These are phyloP conservation scores for Neostapfia colusana DNA, from an alignment of 176 grass and related monocot species.

Conservation along the genomic window DNA sequence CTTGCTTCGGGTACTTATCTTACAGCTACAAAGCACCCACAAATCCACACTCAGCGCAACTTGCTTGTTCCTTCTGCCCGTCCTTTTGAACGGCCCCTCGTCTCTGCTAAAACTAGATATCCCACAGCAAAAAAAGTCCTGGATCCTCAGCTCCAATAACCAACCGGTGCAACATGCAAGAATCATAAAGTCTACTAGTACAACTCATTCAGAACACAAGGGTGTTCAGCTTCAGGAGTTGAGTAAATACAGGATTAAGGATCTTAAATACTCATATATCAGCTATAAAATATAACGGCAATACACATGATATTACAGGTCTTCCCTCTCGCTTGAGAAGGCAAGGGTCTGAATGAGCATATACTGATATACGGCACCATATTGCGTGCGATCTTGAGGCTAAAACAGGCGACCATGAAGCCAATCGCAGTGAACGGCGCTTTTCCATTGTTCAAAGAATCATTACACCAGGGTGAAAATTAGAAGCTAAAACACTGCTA, in stretches of 20 bases:
- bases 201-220: background rate
- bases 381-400: constrained; percentile 33
- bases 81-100: constrained; percentile 19
- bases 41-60: constrained; percentile 41
- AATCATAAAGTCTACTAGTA: background rate
- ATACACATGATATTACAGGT: constrained; percentile 65
- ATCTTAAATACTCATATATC: constrained; percentile 46
- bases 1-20: constrained; percentile 44
- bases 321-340: constrained; percentile 36
- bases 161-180: background rate
- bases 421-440: constrained; percentile 15
- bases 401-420: constrained; percentile 19
- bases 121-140: background rate
- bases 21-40: constrained; percentile 50
- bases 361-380: constrained; percentile 27
- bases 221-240: background rate
- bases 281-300: constrained; percentile 46
- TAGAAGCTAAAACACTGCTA: constrained; percentile 58
- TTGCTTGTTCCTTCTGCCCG: constrained; percentile 54
- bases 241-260: constrained; percentile 15
- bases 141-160: background rate
- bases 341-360: constrained; percentile 28
- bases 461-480: constrained; percentile 47
- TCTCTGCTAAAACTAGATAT: constrained; percentile 8
- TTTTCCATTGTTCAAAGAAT: constrained; percentile 62